Evolutionary conservation across 441 rosid species (phyloP).

Genomic region (Euphorbia celastroides): DNA sequence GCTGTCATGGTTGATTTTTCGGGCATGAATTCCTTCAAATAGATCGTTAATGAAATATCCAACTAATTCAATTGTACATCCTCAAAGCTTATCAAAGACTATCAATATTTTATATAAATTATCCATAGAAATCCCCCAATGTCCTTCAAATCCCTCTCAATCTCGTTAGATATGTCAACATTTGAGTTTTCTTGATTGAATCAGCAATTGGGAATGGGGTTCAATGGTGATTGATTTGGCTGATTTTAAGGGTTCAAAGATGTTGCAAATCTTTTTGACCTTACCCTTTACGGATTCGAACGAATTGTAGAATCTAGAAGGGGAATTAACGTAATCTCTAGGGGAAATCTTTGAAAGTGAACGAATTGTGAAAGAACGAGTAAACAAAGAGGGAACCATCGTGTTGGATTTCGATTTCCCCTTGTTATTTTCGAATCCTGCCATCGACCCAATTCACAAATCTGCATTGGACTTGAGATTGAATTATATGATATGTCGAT

Average conservation of each 20-base stretch:
- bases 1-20: too few relatives aligned
- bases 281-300: constrained; percentile 70
- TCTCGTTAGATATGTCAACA: constrained; percentile 68
- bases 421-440: constrained; percentile 36
- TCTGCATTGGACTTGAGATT: not conserved
- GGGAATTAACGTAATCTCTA: constrained; percentile 12
- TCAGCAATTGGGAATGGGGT: constrained; percentile 18
- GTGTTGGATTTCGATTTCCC: constrained; percentile 27
- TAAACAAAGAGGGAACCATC: constrained; percentile 29
- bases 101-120: too few relatives aligned
- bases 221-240: constrained; percentile 19
- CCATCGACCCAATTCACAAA: constrained; percentile 41
- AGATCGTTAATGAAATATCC: too few relatives aligned
- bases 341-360: constrained; percentile 22
- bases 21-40: too few relatives aligned
- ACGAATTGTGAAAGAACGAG: constrained; percentile 57
- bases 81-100: too few relatives aligned
- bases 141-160: constrained; percentile 84
- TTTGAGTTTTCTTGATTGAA: constrained; percentile 14
- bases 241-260: constrained; percentile 58
- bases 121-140: constrained; percentile 80
- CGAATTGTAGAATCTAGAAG: constrained; percentile 39
- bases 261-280: constrained; percentile 61
- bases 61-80: too few relatives aligned
- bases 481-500: constrained; percentile 3